A percentile compares a stretch with the other conserved stretches of the same genome.
These are phyloP conservation scores for Pulveroboletus frians DNA, from an alignment of 768 basidiomycete genomes.

Conservation along the genomic window DNA sequence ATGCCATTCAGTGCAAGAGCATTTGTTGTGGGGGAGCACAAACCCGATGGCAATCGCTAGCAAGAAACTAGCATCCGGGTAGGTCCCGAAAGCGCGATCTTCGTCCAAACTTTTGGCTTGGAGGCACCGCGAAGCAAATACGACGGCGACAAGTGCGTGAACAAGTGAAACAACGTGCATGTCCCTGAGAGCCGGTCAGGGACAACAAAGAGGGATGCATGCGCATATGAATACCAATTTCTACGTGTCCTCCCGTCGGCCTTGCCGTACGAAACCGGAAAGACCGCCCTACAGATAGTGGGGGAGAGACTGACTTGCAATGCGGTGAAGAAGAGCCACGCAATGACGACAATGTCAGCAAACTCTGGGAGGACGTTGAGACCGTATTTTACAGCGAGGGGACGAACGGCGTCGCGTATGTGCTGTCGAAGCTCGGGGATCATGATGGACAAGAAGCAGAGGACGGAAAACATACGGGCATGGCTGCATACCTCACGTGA, in stretches of 20 bases:
- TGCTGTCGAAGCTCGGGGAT: slow-evolving; percentile 27
- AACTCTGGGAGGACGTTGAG: slow-evolving; percentile 52
- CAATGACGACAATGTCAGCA: slow-evolving; percentile 48
- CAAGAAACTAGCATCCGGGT: slow-evolving; percentile 49
- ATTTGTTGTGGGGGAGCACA: slow-evolving; percentile 13
- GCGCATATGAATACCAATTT: slow-evolving; percentile 46
- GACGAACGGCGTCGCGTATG: slow-evolving; percentile 27
- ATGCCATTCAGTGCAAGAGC: background rate
- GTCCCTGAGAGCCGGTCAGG: slow-evolving; percentile 41
- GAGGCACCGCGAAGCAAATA: slow-evolving; percentile 54
- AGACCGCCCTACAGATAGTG: slow-evolving; percentile 40
- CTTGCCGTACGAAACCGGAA: slow-evolving; percentile 46
- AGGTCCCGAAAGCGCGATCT: slow-evolving; percentile 79
- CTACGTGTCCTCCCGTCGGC: slow-evolving; percentile 45
- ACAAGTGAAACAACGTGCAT: slow-evolving; percentile 69
- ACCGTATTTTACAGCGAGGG: slow-evolving; percentile 35
- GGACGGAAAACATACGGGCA: background rate
- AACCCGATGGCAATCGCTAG: slow-evolving; percentile 71
- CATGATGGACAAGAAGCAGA: slow-evolving; percentile 12
- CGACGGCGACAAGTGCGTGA: slow-evolving; percentile 64
- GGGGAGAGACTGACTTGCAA: slow-evolving; percentile 60
- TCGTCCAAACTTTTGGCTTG: slow-evolving; percentile 39
- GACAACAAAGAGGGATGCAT: background rate
- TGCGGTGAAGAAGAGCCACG: slow-evolving; percentile 53
- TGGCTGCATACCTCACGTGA: slow-evolving; percentile 8